These are phyloP conservation scores for Neobulgaria alba DNA, from an alignment of 2,329 filamentous ascomycete species.

Conservation along the genomic window DNA sequence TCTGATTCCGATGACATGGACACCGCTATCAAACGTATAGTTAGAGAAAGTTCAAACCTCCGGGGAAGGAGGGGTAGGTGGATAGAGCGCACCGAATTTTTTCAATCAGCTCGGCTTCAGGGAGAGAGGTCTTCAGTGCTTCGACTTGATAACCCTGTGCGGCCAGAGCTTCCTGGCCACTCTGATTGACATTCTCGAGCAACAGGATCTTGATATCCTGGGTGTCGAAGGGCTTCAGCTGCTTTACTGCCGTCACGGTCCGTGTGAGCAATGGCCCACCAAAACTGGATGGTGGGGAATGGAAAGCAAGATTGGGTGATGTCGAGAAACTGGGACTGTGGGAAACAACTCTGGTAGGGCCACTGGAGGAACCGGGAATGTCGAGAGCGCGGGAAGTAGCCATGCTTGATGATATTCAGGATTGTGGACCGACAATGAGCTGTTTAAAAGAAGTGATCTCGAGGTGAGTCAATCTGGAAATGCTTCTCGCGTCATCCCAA, in stretches of 20 bases:
- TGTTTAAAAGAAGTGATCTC: too few species aligned
- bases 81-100: constrained; percentile 68
- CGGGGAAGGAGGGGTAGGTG: not conserved
- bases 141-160: constrained; percentile 95
- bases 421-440: not conserved
- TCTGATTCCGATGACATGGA: constrained; percentile 95
- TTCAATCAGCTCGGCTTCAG: constrained; percentile 89
- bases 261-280: constrained; percentile 36
- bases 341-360: constrained; percentile 40
- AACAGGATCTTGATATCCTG: constrained; percentile 94
- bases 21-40: constrained; percentile 49
- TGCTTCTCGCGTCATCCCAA: not conserved
- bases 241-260: constrained; percentile 49
- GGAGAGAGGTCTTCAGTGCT: constrained; percentile 76
- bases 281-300: constrained; percentile 62
- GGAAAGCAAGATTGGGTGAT: constrained; percentile 67
- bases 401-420: not conserved
- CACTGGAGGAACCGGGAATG: not conserved
- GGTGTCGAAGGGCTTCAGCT: constrained; percentile 89
- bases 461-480: not conserved
- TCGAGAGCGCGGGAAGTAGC: not conserved
- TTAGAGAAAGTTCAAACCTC: not conserved
- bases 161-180: constrained; percentile 73
- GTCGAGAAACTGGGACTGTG: constrained; percentile 61
- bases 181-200: constrained; percentile 91